Evolutionary conservation across 495 filamentous ascomycete genomes (phyloP).

Genomic region (Lasiosphaeris hirsuta): DNA sequence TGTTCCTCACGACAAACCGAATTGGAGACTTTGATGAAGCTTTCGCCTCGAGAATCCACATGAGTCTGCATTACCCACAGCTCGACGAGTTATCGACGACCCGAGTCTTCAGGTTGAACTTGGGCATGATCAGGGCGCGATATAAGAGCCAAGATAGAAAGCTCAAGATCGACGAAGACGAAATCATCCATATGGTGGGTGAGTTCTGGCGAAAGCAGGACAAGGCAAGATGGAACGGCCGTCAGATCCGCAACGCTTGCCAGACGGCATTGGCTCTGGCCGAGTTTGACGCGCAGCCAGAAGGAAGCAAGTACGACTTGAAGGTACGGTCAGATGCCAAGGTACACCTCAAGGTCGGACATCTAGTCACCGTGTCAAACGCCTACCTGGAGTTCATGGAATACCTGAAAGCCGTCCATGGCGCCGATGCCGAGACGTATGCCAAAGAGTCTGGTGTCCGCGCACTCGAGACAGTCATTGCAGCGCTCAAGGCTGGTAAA

Average conservation of each 20-base stretch:
- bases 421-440: background rate
- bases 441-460: too few species aligned
- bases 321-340: background rate
- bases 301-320: background rate
- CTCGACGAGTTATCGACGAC: background rate
- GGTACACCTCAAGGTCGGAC: background rate
- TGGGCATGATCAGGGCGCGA: slow-evolving; percentile 7
- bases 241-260: slow-evolving; percentile 7
- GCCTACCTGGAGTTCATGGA: slow-evolving; percentile 4
- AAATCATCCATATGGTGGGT: background rate
- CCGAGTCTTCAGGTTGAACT: slow-evolving; percentile 16
- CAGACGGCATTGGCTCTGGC: background rate
- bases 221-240: background rate
- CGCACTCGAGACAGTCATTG: too few species aligned
- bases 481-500: too few species aligned
- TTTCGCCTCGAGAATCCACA: slow-evolving; percentile 47
- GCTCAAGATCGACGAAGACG: background rate
- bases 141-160: background rate
- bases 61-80: slow-evolving; percentile 41
- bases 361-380: background rate
- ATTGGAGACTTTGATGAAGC: slow-evolving; percentile 42
- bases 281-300: background rate
- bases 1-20: slow-evolving; percentile 48
- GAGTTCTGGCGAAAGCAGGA: background rate
- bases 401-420: background rate